These are phyloP conservation scores for Dendrocalamus latiflorus DNA, from an alignment of 202 grass and related monocot genomes.

Conservation along the genomic window DNA sequence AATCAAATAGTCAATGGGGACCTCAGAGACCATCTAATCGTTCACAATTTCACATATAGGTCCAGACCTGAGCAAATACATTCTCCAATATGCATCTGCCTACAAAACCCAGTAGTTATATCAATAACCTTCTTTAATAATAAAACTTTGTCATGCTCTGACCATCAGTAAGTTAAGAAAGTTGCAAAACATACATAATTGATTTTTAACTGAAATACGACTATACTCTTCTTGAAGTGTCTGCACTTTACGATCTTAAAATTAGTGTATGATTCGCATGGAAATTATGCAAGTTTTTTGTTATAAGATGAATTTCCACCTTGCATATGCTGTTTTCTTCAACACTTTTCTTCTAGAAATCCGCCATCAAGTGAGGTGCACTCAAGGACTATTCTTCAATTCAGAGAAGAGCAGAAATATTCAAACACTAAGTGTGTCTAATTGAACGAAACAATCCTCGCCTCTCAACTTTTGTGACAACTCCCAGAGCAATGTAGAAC, in stretches of 20 bases:
- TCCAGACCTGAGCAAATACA: neutral
- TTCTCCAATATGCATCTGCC: neutral
- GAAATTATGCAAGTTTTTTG: too few relatives aligned
- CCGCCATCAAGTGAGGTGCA: neutral
- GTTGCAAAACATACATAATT: neutral
- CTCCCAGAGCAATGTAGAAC: constrained; percentile 24
- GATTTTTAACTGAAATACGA: neutral
- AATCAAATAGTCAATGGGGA: neutral
- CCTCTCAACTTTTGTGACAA: constrained; percentile 27
- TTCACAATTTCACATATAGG: neutral
- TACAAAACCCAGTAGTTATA: neutral
- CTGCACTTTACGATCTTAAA: neutral
- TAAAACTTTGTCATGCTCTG: neutral
- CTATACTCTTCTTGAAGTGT: neutral
- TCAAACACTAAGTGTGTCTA: neutral
- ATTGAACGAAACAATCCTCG: neutral
- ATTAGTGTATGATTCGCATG: neutral
- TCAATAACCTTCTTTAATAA: neutral
- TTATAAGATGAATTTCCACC: neutral
- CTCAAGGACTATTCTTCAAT: neutral
- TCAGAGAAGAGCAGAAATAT: constrained; percentile 26
- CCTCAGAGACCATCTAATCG: neutral
- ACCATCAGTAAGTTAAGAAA: neutral
- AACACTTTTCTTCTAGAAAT: neutral
- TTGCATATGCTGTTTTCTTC: neutral